A percentile compares a stretch with the other conserved stretches of the same genome.
Conservation (phyloP, 768 basidiomycete genomes). For the Clathrus columnatus region DNA sequence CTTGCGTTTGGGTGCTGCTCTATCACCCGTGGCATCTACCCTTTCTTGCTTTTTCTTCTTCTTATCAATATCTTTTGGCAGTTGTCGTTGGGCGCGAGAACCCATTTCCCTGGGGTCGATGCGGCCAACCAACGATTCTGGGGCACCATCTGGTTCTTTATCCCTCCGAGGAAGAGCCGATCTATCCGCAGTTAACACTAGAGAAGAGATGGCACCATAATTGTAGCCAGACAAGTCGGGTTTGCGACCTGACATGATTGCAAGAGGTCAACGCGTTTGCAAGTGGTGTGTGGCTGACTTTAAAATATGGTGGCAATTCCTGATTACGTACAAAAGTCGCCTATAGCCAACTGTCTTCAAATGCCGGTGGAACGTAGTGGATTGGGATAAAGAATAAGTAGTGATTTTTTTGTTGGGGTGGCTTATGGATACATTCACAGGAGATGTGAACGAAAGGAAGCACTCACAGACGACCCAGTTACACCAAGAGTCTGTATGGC, state of each 20-base stretch:
- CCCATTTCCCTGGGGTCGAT: slow-evolving; percentile 93
- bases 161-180: slow-evolving; percentile 76
- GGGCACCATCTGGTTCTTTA: slow-evolving; percentile 95
- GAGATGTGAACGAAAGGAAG: no score
- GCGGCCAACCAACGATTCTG: slow-evolving; percentile 83
- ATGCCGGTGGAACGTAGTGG: no score
- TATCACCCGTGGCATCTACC: slow-evolving; percentile 47
- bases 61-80: slow-evolving; percentile 84
- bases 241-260: slow-evolving; percentile 31
- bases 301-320: no score
- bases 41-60: slow-evolving; percentile 82
- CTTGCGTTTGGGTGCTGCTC: slow-evolving; percentile 46
- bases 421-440: no score
- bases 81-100: slow-evolving; percentile 72
- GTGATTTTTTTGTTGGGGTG: no score
- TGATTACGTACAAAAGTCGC: no score
- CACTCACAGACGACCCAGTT: no score
- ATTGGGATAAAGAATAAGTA: no score
- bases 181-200: slow-evolving; percentile 88
- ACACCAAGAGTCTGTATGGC: no score
- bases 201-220: slow-evolving; percentile 89
- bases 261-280: neutral
- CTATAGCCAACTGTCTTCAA: no score
- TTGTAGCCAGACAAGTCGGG: slow-evolving; percentile 88
- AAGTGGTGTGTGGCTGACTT: neutral